A percentile compares a stretch with the other conserved stretches of the same genome.
These are phyloP conservation scores for Neolentinus lepideus DNA, from an alignment of 1,284 basidiomycete species.

Conservation along the genomic window DNA sequence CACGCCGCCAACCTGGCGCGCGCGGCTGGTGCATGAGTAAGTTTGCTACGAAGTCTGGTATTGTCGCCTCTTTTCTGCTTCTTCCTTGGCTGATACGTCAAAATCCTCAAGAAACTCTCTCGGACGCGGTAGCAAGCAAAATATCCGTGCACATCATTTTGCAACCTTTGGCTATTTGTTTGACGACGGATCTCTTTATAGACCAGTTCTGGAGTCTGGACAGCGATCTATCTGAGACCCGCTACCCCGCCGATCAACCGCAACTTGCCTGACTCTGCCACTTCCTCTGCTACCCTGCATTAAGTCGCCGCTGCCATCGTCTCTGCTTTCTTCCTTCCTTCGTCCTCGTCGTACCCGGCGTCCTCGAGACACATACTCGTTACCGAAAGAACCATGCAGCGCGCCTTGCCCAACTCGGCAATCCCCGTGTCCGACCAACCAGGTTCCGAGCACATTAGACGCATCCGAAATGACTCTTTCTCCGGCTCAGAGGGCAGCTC, in stretches of 20 bases:
- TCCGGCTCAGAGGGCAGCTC: not conserved
- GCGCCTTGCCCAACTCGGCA: not conserved
- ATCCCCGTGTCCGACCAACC: not conserved
- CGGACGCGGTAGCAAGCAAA: not conserved
- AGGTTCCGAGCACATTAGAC: not conserved
- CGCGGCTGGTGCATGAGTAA: no score
- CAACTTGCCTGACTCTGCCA: not conserved
- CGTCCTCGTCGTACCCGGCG: no score
- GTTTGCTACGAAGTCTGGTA: no score
- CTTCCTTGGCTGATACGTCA: not conserved
- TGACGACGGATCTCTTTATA: not conserved
- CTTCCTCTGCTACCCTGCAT: not conserved
- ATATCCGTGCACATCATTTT: not conserved
- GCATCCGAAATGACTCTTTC: not conserved
- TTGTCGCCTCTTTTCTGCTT: no score
- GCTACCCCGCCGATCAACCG: conserved; percentile 1
- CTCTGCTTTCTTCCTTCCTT: not conserved
- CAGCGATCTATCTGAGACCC: conserved; percentile 1
- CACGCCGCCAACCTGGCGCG: not conserved
- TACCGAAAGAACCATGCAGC: not conserved
- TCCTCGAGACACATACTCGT: not conserved
- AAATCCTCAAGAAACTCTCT: not conserved
- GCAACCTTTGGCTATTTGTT: no score
- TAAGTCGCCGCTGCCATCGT: not conserved
- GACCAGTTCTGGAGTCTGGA: not conserved